A percentile compares a stretch with the other conserved stretches of the same genome.
These are phyloP conservation scores for Solanum sparsipilum DNA, from an alignment of 257 asterid species.

Conservation along the genomic window DNA sequence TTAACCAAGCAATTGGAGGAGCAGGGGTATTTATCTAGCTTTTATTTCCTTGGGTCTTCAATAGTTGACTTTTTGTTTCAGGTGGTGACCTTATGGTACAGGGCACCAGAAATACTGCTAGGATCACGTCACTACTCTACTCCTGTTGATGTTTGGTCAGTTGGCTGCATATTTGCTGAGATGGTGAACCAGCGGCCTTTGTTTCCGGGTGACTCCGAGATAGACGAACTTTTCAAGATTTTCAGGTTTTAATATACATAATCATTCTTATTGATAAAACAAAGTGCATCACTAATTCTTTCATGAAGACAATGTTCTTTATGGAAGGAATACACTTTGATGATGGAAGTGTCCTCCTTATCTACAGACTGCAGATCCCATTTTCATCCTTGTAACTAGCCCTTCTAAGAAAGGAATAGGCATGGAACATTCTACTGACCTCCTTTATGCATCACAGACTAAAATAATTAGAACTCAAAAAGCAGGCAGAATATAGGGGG, in stretches of 20 bases:
- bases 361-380: not conserved
- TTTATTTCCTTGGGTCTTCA: not conserved
- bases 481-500: not conserved
- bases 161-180: constrained; percentile 97
- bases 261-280: not conserved
- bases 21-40: not conserved
- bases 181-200: constrained; percentile 73
- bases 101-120: constrained; percentile 96
- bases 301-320: not conserved
- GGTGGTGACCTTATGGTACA: constrained; percentile 97
- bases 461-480: not conserved
- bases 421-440: not conserved
- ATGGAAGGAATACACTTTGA: not conserved
- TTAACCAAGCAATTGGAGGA: not conserved
- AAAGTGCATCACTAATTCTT: not conserved
- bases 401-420: not conserved
- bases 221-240: constrained; percentile 75
- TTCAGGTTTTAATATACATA: constrained; percentile 53
- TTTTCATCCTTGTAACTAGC: not conserved
- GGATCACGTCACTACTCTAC: constrained; percentile 92
- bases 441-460: not conserved
- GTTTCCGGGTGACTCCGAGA: constrained; percentile 96
- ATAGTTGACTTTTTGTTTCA: constrained; percentile 14
- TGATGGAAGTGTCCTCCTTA: not conserved
- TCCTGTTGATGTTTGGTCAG: constrained; percentile 95